phyloP scores from a whole-genome alignment of 2,329 filamentous ascomycete species.

The Diaporthe citrichinensis region DNA sequence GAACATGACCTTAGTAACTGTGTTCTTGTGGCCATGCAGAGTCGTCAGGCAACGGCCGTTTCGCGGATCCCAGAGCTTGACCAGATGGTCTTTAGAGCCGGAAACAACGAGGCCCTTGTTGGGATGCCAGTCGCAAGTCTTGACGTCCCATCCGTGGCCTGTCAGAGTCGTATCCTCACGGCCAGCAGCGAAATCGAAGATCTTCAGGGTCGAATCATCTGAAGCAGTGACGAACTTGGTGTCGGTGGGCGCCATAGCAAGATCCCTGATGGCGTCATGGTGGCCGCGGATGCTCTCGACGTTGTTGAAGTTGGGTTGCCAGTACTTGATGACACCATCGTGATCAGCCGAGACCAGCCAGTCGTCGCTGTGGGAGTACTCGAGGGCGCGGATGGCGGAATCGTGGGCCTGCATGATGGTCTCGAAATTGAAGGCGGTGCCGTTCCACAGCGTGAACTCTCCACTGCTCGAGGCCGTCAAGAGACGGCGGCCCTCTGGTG shows the following conservation, averaged over 20 bases:
- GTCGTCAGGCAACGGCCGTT: constrained; percentile 92
- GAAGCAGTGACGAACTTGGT: constrained; percentile 96
- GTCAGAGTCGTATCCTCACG: constrained; percentile 86
- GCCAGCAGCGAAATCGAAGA: constrained; percentile 94
- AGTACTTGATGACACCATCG: constrained; percentile 96
- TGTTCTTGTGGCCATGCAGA: constrained; percentile 96
- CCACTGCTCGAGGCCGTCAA: constrained; percentile 96
- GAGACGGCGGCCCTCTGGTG: constrained; percentile 91
- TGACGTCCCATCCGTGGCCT: constrained; percentile 98
- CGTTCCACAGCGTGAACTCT: constrained; percentile 99
- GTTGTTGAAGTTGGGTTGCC: constrained; percentile 99
- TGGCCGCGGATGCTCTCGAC: constrained; percentile 95
- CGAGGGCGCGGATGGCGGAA: constrained; percentile 83
- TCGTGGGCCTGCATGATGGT: constrained; percentile 99
- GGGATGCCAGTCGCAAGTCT: constrained; percentile 97
- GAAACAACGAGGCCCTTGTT: constrained; percentile 94
- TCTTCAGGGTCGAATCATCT: constrained; percentile 93
- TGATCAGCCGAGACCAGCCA: constrained; percentile 98
- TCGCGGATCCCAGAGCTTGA: constrained; percentile 98
- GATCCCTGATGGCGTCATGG: constrained; percentile 87
- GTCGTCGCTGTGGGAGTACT: constrained; percentile 95
- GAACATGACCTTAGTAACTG: constrained; percentile 92
- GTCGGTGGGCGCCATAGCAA: constrained; percentile 95
- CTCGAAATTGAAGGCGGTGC: constrained; percentile 99
- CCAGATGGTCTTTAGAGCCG: constrained; percentile 96